phyloP scores from a whole-genome alignment of 805 yeast genomes.

The Saccharomycopsis vini region DNA sequence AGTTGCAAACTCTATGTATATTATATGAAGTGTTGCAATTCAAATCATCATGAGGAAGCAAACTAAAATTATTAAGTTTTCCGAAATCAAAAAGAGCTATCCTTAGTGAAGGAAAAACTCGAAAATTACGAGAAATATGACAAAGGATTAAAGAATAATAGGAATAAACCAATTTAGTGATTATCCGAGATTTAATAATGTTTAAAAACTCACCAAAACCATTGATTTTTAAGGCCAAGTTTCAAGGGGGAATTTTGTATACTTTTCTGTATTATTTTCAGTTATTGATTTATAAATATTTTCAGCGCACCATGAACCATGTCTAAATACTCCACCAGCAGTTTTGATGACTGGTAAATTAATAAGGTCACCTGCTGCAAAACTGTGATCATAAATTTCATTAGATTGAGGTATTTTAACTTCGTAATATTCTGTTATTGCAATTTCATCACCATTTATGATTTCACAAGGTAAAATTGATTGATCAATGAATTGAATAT shows the following conservation, averaged over 20 bases:
- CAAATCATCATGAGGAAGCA: too few relatives aligned
- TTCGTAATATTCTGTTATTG: conserved; percentile 24
- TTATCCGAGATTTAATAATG: conserved; percentile 10
- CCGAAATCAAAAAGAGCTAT: too few relatives aligned
- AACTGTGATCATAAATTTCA: conserved; percentile 21
- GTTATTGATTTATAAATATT: conserved; percentile 19
- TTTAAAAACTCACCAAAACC: conserved; percentile 12
- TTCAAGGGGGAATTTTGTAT: background rate
- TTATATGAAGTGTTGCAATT: too few relatives aligned
- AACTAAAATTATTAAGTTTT: too few relatives aligned
- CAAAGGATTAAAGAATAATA: too few relatives aligned
- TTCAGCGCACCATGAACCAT: conserved; percentile 24
- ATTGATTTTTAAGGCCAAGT: conserved; percentile 11
- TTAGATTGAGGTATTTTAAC: conserved; percentile 15
- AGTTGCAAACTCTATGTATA: too few relatives aligned
- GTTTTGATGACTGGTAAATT: conserved; percentile 32
- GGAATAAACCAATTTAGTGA: background rate
- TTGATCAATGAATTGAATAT: conserved; percentile 25
- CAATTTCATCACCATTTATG: conserved; percentile 24
- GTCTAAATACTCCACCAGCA: conserved; percentile 31
- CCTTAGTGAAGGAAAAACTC: too few relatives aligned
- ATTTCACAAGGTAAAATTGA: conserved; percentile 19
- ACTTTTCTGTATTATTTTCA: background rate
- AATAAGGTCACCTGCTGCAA: conserved; percentile 31
- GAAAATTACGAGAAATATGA: too few relatives aligned